These are phyloP conservation scores for Septoria linicola DNA, from an alignment of 2,329 filamentous ascomycete genomes.

Conservation along the genomic window DNA sequence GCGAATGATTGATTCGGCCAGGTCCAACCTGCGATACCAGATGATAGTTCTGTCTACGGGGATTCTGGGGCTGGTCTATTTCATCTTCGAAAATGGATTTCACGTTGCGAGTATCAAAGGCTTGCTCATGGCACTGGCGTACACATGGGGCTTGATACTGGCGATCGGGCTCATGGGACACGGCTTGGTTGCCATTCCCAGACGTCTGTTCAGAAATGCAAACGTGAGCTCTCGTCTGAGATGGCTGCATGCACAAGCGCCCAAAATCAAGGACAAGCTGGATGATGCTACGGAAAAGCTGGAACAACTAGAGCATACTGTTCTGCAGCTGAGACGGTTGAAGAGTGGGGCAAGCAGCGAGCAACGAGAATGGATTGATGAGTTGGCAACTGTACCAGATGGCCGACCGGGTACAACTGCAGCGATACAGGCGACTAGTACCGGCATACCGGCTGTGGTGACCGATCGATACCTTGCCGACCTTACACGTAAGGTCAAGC, in stretches of 20 bases:
- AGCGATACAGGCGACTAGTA: constrained; percentile 34
- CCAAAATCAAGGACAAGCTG: constrained; percentile 80
- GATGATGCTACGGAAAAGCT: constrained; percentile 78
- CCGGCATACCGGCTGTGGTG: constrained; percentile 67
- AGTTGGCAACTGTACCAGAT: constrained; percentile 77
- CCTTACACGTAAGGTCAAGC: constrained; percentile 75
- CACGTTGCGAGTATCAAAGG: constrained; percentile 72
- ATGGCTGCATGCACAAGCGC: constrained; percentile 74
- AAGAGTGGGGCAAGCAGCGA: constrained; percentile 74
- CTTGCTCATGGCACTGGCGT: constrained; percentile 87
- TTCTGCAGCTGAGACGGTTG: constrained; percentile 73
- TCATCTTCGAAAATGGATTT: constrained; percentile 75
- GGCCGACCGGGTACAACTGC: constrained; percentile 45
- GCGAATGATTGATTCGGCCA: constrained; percentile 78
- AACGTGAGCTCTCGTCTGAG: constrained; percentile 72
- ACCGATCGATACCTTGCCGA: constrained; percentile 93
- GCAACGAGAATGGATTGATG: constrained; percentile 94
- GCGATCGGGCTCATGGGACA: constrained; percentile 98
- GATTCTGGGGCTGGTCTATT: constrained; percentile 73
- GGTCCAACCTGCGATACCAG: constrained; percentile 86
- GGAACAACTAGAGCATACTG: constrained; percentile 77
- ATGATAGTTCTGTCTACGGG: constrained; percentile 71
- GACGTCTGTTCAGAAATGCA: constrained; percentile 75
- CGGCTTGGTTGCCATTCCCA: constrained; percentile 85
- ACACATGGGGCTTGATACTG: constrained; percentile 86